Conservation (phyloP, 2,329 filamentous ascomycete species). For the Fragosphaeria purpurea region DNA sequence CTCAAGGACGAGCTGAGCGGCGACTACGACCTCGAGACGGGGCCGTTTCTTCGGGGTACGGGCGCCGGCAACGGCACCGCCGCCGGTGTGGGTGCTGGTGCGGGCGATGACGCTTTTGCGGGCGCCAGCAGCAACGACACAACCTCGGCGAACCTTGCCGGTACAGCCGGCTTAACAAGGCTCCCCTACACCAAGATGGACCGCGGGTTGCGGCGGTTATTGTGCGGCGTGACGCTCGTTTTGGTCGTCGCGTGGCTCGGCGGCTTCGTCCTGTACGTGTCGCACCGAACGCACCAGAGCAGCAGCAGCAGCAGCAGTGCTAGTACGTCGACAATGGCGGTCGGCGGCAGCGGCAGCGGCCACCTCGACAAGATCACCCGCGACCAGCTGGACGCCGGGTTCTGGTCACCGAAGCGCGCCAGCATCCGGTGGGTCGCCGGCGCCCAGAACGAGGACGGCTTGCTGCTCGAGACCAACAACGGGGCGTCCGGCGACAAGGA, state of each 20-base stretch:
- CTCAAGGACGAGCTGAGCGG: constrained; percentile 30
- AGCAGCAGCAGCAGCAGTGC: constrained; percentile 55
- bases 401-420: constrained; percentile 54
- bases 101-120: constrained; percentile 15
- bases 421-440: constrained; percentile 69
- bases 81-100: constrained; percentile 9
- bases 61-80: constrained; percentile 19
- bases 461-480: constrained; percentile 62
- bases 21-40: constrained; percentile 39
- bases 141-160: too few species aligned
- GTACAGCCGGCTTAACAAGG: too few species aligned
- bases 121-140: constrained; percentile 20
- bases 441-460: constrained; percentile 67
- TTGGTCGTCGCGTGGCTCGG: constrained; percentile 59
- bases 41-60: constrained; percentile 37
- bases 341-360: constrained; percentile 29
- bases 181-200: constrained; percentile 46
- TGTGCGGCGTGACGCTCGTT: constrained; percentile 51
- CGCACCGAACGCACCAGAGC: constrained; percentile 55
- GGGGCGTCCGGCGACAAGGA: constrained; percentile 46
- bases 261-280: constrained; percentile 57
- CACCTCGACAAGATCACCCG: constrained; percentile 64
- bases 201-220: constrained; percentile 49
- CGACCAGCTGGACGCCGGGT: constrained; percentile 56
- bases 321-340: constrained; percentile 48